Base-by-base conservation (phyloP, 2,329 filamentous ascomycete genomes). In the Pseudopithomyces chartarum region DNA sequence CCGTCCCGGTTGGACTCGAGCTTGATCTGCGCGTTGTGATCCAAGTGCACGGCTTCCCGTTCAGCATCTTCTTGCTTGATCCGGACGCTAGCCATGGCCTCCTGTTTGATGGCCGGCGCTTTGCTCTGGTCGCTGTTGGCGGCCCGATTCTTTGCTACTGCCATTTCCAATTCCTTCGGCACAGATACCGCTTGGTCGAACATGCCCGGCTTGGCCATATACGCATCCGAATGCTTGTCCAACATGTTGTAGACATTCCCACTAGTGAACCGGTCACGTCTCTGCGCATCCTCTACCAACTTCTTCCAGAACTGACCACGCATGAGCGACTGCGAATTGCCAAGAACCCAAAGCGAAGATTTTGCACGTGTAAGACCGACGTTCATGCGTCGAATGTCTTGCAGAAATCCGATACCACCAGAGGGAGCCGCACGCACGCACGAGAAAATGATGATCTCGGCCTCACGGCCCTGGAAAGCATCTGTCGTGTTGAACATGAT, bases 401-500 rank as follows among this genome's bases (percentile, higher is more conserved):
- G 90, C 85, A 99, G 89, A 86, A 99, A 99, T 83, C 95, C 95
- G 70, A 99, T 97, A 68, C 94, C 92, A n/a, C 90, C 90, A 7
- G 89, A 90, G n/a, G 91, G 86, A 29, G 90, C 94, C 20, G 95
- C 94, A 79, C 95, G 89, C 59, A 99, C 95, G 76, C 96, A 99
- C 39, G 95, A 98, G 80, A 99, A 99, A 62, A 99, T 98, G 75
- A 99, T 98, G 61, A 99, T 89, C 72, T 99, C 95, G 69, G 92
- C 95, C 77, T 99, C 95, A 64, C 96, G 88, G 60, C 95, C 95
- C 75, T 99, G 92, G 75, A 97, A 99, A 17, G 95, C 96, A 78
- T 99, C 95, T 0, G 95, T 99, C 0, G 95, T 99, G 75, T 99
- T 99, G 84, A 99, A 99, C 64, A 99, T 96, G 62, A 99, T 90